Percentiles rank a stretch among this genome's conserved stretches.
Conservation (phyloP, 2,329 filamentous ascomycete species). For the Xylariaceae sp. region DNA sequence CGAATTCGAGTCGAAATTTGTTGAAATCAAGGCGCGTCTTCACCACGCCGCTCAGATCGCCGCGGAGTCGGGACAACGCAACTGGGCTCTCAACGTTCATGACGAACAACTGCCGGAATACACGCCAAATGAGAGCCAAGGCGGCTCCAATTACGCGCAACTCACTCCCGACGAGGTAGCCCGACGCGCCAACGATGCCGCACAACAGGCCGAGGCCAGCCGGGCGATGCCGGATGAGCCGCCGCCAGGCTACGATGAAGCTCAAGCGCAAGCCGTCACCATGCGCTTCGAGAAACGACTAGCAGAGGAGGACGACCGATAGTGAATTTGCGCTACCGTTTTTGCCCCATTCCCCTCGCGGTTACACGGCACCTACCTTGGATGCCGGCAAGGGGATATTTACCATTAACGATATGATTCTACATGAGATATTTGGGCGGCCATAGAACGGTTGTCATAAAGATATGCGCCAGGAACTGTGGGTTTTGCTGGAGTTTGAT, state of each 20-base stretch:
- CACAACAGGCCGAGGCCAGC: conserved; percentile 26
- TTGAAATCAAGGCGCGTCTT: conserved; percentile 76
- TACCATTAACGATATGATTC: conserved; percentile 6
- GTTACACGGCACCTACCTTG: conserved; percentile 2
- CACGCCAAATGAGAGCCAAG: conserved; percentile 51
- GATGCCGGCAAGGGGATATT: background rate
- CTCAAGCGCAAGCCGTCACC: conserved; percentile 64
- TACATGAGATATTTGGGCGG: conserved; percentile 18
- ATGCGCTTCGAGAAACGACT: conserved; percentile 63
- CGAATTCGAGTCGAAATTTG: conserved; percentile 79
- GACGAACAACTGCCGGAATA: conserved; percentile 87
- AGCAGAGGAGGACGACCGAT: conserved; percentile 65
- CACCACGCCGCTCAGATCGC: conserved; percentile 74
- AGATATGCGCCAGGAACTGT: conserved; percentile 1
- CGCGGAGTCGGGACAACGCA: conserved; percentile 57
- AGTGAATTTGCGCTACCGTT: conserved; percentile 28
- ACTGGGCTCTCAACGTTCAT: conserved; percentile 54
- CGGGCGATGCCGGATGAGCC: conserved; percentile 61
- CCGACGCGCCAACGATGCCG: conserved; percentile 24
- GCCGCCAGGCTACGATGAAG: conserved; percentile 87
- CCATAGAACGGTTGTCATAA: conserved; percentile 7
- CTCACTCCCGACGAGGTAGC: conserved; percentile 24
- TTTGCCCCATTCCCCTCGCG: conserved; percentile 11
- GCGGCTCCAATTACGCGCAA: conserved; percentile 14
- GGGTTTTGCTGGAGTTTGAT: conserved; percentile 6